Evolutionary conservation across 2,329 filamentous ascomycete species (phyloP), one percentile per base, ranked within the genome.

Genomic region (Botrytis cinerea): DNA sequence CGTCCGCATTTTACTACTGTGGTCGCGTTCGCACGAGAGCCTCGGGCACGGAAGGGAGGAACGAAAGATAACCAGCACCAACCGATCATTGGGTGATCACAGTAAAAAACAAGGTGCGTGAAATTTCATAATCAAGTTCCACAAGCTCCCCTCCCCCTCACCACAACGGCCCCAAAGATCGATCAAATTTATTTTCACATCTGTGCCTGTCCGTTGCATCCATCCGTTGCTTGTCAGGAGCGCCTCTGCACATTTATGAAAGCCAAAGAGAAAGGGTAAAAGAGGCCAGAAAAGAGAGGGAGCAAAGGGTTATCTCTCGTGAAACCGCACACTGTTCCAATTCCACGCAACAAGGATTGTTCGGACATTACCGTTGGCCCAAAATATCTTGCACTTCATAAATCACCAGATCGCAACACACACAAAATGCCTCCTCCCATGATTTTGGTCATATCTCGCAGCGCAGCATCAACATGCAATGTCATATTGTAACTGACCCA

Each of bases 361-460:
- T 74, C 78, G 78, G 78, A 75, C 74, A 75, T 76, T 62, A 75
- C 76, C 78, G 75, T 70, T 67, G 68, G 54, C 60, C 68, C 51
- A 74, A 73, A 75, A 74, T 73, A 73, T 68, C 77, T 57, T 76
- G 72, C 73, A 71, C 32, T 73, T 40, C 67, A 62, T 45, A 40
- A 48, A 63, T 79, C 79, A 78, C 77, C 75, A 71, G 78, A 77
- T 77, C 74, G 75, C 78, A 78, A 79, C 77, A 80, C 77, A 75
- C 77, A 75, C 63, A 43, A 72, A 74, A 72, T 75, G 75, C 75
- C 74, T 77, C 76, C 74, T 78, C 76, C 77, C 74, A 74, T 74
- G 40, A 62, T 59, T 62, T 62, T 71, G 73, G 76, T 79, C 76
- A 78, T 78, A 76, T 78, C 75, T 73, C 72, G 71, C 73, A 69